Evolutionary conservation across 345 rosid genomes (phyloP).

Genomic region (Eutrema heterophyllum): DNA sequence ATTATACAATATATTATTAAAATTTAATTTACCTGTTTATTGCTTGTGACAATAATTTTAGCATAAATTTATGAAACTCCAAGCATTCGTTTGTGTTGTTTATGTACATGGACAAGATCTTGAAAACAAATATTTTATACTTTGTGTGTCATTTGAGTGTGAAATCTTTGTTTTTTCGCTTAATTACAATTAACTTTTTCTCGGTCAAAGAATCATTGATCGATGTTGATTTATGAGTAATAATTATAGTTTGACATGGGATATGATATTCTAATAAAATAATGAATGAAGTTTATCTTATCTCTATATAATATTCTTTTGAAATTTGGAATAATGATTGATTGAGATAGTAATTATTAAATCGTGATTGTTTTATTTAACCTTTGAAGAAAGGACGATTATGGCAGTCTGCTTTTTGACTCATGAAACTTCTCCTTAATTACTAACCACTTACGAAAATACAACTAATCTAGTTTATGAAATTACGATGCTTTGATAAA

Average conservation of each 20-base stretch:
- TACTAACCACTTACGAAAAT: background rate
- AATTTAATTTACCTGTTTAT: background rate
- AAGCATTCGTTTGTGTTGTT: background rate
- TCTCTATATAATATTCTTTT: conserved; percentile 25
- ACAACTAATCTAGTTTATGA: background rate
- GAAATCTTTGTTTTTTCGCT: conserved; percentile 5
- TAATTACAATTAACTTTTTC: background rate
- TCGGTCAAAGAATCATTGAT: conserved; percentile 23
- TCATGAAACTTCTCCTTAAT: background rate
- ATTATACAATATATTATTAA: background rate
- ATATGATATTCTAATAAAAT: conserved; percentile 1
- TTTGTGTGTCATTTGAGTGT: conserved; percentile 5
- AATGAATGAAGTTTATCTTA: conserved; percentile 17
- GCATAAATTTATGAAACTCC: background rate
- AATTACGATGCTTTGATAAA: background rate
- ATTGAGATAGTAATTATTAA: conserved; percentile 25
- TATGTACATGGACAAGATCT: background rate
- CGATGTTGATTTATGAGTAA: conserved; percentile 16
- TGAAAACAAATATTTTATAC: background rate
- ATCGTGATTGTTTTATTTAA: conserved; percentile 23
- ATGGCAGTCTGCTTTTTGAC: conserved; percentile 15
- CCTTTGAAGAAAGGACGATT: conserved; percentile 5
- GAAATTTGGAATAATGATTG: conserved; percentile 22
- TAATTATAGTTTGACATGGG: conserved; percentile 11
- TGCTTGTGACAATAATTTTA: background rate